Evolutionary conservation across 2,329 filamentous ascomycete genomes (phyloP).

Genomic region (Verticillium nubilum): DNA sequence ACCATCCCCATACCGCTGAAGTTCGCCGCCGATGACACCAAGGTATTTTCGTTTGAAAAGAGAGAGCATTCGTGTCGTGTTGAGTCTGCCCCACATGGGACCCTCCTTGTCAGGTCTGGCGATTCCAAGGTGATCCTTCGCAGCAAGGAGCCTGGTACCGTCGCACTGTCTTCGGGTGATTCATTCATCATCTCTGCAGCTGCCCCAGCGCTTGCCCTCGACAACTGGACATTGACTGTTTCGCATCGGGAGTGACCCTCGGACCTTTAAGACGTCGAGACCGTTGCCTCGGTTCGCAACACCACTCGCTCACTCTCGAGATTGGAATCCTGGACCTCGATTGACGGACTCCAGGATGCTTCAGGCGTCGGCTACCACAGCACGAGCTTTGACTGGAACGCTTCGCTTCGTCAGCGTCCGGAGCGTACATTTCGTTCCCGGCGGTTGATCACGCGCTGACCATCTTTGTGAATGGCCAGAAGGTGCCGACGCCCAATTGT

Average conservation of each 20-base stretch:
- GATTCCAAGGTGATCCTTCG: neutral
- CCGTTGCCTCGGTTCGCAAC: conserved; percentile 1
- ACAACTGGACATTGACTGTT: conserved; percentile 1
- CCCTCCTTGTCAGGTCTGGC: neutral
- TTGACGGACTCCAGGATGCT: neutral
- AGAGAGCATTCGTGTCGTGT: neutral
- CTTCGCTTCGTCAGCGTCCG: neutral
- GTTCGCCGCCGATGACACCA: conserved; percentile 5
- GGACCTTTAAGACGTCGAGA: conserved; percentile 1
- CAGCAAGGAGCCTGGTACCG: neutral
- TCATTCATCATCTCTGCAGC: neutral
- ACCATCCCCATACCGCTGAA: neutral
- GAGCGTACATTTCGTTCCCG: conserved; percentile 6
- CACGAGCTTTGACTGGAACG: conserved; percentile 6
- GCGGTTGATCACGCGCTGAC: neutral
- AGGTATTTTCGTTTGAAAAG: neutral
- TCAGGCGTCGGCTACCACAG: conserved; percentile 8
- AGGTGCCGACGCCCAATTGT: neutral
- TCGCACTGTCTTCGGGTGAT: neutral
- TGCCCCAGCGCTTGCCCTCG: neutral
- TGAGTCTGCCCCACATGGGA: neutral
- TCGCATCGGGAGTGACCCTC: conserved; percentile 7
- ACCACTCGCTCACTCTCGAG: conserved; percentile 4
- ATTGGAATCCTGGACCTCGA: conserved; percentile 2
- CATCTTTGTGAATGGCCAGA: neutral